phyloP scores from a whole-genome alignment of 495 filamentous ascomycete genomes.

The Peziza echinospora region DNA sequence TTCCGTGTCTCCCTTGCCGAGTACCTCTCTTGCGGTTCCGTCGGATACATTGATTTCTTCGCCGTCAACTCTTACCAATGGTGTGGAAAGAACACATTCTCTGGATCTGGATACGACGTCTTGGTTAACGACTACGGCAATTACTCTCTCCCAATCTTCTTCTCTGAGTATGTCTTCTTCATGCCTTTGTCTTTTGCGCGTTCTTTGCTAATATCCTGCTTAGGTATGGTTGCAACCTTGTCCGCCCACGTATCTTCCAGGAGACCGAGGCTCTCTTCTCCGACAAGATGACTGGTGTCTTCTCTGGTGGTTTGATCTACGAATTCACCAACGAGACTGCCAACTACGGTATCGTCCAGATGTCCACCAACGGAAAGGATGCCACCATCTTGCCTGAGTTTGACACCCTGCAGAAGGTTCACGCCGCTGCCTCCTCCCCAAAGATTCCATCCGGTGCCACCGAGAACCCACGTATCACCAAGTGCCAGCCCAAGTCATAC shows the following conservation, averaged over 20 bases:
- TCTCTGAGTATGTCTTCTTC: conserved; percentile 67
- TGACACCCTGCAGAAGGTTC: conserved; percentile 38
- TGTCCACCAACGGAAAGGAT: conserved; percentile 36
- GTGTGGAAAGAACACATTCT: conserved; percentile 71
- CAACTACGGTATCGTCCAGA: conserved; percentile 55
- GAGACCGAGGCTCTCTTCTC: conserved; percentile 69
- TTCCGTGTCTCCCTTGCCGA: conserved; percentile 77
- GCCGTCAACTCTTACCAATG: conserved; percentile 76
- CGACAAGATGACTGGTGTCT: conserved; percentile 68
- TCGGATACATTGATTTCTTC: conserved; percentile 88
- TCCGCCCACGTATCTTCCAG: conserved; percentile 54
- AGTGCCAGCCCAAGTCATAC: conserved; percentile 9
- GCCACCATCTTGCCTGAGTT: conserved; percentile 48
- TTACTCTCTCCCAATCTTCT: conserved; percentile 93
- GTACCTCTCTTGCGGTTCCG: conserved; percentile 93
- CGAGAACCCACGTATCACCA: conserved; percentile 7
- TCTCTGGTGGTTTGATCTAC: conserved; percentile 90
- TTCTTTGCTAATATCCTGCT: too few relatives aligned
- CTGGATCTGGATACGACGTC: conserved; percentile 59
- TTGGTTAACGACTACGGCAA: conserved; percentile 78
- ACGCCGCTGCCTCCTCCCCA: conserved; percentile 4
- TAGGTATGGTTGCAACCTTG: conserved; percentile 65
- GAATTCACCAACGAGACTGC: conserved; percentile 70
- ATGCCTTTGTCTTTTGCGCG: neutral
- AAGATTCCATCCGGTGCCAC: conserved; percentile 9